Base-by-base conservation (phyloP, 768 basidiomycete genomes). In the Suillus subaureus region DNA sequence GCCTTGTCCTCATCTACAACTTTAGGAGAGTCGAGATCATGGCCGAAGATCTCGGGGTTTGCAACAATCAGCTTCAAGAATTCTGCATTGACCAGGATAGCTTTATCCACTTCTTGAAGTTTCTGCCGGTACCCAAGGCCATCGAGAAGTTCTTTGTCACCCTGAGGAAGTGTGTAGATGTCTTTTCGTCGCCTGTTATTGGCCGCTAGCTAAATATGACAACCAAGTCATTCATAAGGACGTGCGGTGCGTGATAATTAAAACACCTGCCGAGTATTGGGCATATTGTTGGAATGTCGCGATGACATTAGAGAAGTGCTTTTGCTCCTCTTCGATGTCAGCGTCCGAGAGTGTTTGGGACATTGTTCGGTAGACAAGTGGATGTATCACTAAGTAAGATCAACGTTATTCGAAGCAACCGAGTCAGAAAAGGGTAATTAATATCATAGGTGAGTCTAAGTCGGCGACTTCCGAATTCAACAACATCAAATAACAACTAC, bases 41-140 rank as follows among this genome's bases (percentile, higher is more conserved):
- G 84, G 18, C 86, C 89, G 70, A 96, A 96, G 33, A 97, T 93
- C 70, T 90, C 89, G 0, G 94, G 91, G 76, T 92, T 84, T 16
- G 85, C 87, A 13, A 93, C 87, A 68, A 97, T 89, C 67, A 85
- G 79, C 4, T 83, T 80, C 64, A 97, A 74, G 74, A 98, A 96
- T 52, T 89, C 81, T 1, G 92, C 89, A 70, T 97, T 97, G 61
- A 81, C 86, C 60, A 86, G 76, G 69, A 97, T 96, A 11, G 92
- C 92, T 9, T 85, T 80, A 77, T 98, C 96, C 15, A 93, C 90
- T 33, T 84, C 87, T 39, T 89, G 84, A 0, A 98, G 83, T 73
- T 94, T 95, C 65, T 87, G 80, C 69, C 89, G 87, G 75, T 93
- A 96, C 7, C 93, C 92, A 6, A 96, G 74, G 15, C 72, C 69